phyloP scores from a whole-genome alignment of 2,329 filamentous ascomycete genomes.

The Stylonectria norvegica region DNA sequence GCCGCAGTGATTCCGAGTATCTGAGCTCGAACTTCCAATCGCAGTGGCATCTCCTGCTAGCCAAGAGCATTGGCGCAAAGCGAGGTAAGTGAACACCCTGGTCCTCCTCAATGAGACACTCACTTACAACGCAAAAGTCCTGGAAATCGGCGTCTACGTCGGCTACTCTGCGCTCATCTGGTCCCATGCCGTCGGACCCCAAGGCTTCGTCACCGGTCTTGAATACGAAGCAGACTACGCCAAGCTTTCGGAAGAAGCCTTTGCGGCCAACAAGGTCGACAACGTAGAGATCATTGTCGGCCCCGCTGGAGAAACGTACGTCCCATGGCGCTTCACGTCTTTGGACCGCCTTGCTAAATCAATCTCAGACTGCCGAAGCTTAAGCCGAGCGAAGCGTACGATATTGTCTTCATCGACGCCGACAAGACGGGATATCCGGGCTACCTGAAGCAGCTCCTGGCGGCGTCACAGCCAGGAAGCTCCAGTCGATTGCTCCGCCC shows the following conservation, averaged over 20 bases:
- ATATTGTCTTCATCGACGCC: slow-evolving; percentile 53
- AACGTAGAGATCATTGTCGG: slow-evolving; percentile 48
- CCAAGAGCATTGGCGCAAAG: slow-evolving; percentile 40
- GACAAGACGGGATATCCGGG: slow-evolving; percentile 50
- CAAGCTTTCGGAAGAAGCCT: slow-evolving; percentile 36
- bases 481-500: slow-evolving; percentile 42
- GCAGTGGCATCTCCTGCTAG: slow-evolving; percentile 40
- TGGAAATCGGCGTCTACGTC: slow-evolving; percentile 48
- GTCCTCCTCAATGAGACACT: background rate
- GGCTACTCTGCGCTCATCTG: slow-evolving; percentile 49
- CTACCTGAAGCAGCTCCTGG: slow-evolving; percentile 46
- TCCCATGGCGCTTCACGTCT: background rate
- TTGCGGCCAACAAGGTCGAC: slow-evolving; percentile 36
- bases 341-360: background rate
- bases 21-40: slow-evolving; percentile 43
- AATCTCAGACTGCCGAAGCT: slow-evolving; percentile 33
- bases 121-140: slow-evolving; percentile 26
- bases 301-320: slow-evolving; percentile 45
- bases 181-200: slow-evolving; percentile 44
- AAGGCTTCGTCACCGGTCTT: slow-evolving; percentile 43
- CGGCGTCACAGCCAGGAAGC: slow-evolving; percentile 37
- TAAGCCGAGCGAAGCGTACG: slow-evolving; percentile 38
- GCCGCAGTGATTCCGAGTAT: slow-evolving; percentile 31
- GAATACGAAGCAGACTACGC: slow-evolving; percentile 46
- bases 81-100: slow-evolving; percentile 28